phyloP scores from a whole-genome alignment of 495 filamentous ascomycete species.

The Opeltia flavorubescens region DNA sequence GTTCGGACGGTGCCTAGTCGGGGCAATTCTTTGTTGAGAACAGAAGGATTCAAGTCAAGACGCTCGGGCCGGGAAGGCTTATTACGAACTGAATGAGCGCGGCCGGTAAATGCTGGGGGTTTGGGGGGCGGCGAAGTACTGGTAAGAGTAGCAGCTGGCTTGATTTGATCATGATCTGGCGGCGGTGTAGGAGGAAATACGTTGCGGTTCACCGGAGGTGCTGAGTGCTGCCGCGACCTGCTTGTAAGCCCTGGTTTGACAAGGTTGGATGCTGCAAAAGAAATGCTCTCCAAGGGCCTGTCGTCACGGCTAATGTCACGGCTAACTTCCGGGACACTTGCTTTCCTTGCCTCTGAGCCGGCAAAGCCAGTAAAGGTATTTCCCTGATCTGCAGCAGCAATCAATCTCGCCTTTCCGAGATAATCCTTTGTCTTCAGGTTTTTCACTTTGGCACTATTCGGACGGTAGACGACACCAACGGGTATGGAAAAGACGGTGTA shows the following conservation, averaged over 20 bases:
- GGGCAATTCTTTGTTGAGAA: constrained; percentile 22
- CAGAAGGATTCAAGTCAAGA: constrained; percentile 12
- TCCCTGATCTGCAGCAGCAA: constrained; percentile 74
- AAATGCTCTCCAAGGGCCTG: constrained; percentile 62
- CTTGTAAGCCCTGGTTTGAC: constrained; percentile 71
- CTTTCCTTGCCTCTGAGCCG: constrained; percentile 53
- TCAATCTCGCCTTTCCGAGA: constrained; percentile 79
- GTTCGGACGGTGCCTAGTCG: constrained; percentile 39
- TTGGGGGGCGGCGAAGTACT: constrained; percentile 17
- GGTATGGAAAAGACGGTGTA: constrained; percentile 99
- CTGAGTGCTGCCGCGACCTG: constrained; percentile 65
- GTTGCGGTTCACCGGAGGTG: constrained; percentile 72
- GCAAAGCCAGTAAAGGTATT: constrained; percentile 68
- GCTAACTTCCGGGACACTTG: constrained; percentile 13
- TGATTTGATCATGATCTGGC: constrained; percentile 56
- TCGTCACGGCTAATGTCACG: constrained; percentile 49
- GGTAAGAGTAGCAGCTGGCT: constrained; percentile 14
- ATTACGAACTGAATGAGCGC: constrained; percentile 23
- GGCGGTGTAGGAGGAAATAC: constrained; percentile 93
- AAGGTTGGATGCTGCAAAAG: constrained; percentile 79
- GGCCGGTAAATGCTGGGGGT: constrained; percentile 12
- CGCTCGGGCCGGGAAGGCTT: constrained; percentile 24
- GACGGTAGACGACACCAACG: constrained; percentile 85
- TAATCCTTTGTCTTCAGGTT: constrained; percentile 97
- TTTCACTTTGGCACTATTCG: constrained; percentile 94